Evolutionary conservation across 306 rosid genomes (phyloP), one percentile per base, ranked within the genome.

Genomic region (Psophocarpus tetragonolobus): DNA sequence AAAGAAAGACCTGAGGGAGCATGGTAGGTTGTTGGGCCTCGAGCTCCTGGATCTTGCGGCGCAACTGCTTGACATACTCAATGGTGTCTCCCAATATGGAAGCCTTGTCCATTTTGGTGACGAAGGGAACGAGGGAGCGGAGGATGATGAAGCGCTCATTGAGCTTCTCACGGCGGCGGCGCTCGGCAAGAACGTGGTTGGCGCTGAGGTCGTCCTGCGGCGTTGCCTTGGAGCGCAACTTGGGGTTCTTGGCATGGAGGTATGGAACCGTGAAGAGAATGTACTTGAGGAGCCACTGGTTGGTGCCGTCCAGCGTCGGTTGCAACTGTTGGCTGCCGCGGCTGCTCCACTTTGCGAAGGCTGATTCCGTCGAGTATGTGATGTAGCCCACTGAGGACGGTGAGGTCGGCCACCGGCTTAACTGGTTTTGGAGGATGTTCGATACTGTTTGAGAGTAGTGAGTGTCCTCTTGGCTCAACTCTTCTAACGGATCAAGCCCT

Each of bases 91-190:
- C 99, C 30, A 95, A 27, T 36, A 95, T 92, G 0, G 99, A 95
- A 1, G 97, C 97, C 58, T 95, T 90, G 87, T 95, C 99, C 97
- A 92, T 95, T 77, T 91, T 95, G 14, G 99, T 95, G 20, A 91
- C 94, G 41, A 95, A 95, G 0, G 99, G 99, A 0, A 95, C 97
- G 0, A 92, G 71, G 0, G 99, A 95, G 70, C 99, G 83, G 1
- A 95, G 56, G 1, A 95, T 89, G 24, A 95, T 85, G 84, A 95
- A 92, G 82, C 93, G 84, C 78, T 95, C 94, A 54, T 95, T 91
- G 2, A 95, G 94, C 76, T 88, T 89, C 86, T 95, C 99, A 1
- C 93, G 84, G 3, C 91, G 90, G 9, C 97, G 90, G 1, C 97
- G 88, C 75, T 91, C 98, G 0, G 98, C 96, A 6, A 95, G 82